Evolutionary conservation across 73 alveolate species (phyloP).

Genomic region (Halteria grandinella): DNA sequence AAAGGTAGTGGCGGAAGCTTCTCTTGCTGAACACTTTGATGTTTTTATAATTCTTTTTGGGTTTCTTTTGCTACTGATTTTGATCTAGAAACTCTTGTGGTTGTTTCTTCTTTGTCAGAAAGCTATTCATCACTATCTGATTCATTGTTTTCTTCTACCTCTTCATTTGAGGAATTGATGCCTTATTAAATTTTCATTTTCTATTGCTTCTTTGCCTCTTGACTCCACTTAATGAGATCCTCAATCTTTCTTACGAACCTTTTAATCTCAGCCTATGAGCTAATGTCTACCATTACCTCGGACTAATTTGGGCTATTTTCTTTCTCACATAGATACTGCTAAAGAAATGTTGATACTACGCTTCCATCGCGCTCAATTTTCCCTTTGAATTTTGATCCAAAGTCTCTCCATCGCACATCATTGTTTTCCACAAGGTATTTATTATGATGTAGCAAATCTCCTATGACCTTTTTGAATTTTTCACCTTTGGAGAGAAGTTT

Average conservation of each 20-base stretch:
- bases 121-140: too few relatives aligned
- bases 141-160: too few relatives aligned
- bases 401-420: constrained; percentile 1
- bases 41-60: too few relatives aligned
- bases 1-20: too few relatives aligned
- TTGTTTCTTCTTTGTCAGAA: too few relatives aligned
- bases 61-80: too few relatives aligned
- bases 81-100: too few relatives aligned
- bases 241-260: neutral
- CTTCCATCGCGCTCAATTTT: constrained; percentile 16
- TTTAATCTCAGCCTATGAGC: neutral
- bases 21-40: too few relatives aligned
- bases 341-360: neutral
- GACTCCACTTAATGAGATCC: neutral
- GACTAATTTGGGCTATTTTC: neutral
- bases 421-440: neutral
- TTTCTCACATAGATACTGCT: too few relatives aligned
- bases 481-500: constrained; percentile 3
- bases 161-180: too few relatives aligned
- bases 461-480: neutral
- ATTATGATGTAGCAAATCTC: neutral
- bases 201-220: neutral
- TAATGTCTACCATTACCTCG: neutral
- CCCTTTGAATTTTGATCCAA: neutral
- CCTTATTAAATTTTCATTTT: neutral